Percentiles rank a stretch among this genome's conserved stretches.
Conservation (phyloP, 1,284 basidiomycete genomes). For the Xerocomus amazonicus region DNA sequence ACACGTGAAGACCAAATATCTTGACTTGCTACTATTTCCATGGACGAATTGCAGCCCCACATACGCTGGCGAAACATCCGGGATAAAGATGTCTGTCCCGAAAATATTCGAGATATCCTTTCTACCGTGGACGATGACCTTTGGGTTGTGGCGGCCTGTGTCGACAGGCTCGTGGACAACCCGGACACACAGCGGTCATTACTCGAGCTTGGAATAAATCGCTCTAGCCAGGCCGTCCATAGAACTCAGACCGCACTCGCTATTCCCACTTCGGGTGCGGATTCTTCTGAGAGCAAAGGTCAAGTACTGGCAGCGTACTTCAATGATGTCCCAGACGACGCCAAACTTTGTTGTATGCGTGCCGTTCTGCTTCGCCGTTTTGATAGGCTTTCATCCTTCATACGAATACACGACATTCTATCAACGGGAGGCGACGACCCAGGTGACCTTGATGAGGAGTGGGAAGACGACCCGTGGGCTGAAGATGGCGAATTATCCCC, state of each 20-base stretch:
- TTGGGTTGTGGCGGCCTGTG: constrained; percentile 70
- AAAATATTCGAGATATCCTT: constrained; percentile 49
- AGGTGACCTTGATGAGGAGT: constrained; percentile 50
- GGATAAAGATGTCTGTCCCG: constrained; percentile 52
- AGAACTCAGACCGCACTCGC: constrained; percentile 42
- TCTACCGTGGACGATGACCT: constrained; percentile 56
- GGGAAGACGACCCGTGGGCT: constrained; percentile 84
- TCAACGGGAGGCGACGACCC: constrained; percentile 28
- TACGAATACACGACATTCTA: constrained; percentile 50
- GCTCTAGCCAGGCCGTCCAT: constrained; percentile 48
- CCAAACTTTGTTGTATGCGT: constrained; percentile 61
- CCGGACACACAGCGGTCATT: constrained; percentile 52
- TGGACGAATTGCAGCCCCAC: constrained; percentile 34
- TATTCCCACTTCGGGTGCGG: constrained; percentile 9
- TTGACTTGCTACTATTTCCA: constrained; percentile 6
- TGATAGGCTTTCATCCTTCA: constrained; percentile 65
- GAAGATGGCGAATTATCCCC: constrained; percentile 39
- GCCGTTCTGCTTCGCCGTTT: constrained; percentile 56
- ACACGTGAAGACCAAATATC: constrained; percentile 4
- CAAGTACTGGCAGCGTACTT: constrained; percentile 50
- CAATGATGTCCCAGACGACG: constrained; percentile 49
- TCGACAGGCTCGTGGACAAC: constrained; percentile 63
- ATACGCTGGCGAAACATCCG: constrained; percentile 53
- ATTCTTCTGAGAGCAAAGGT: constrained; percentile 5
- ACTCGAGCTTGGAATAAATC: constrained; percentile 57